These are phyloP conservation scores for Sporothrix pseudoabietina DNA, from an alignment of 2,329 filamentous ascomycete species.

Conservation along the genomic window DNA sequence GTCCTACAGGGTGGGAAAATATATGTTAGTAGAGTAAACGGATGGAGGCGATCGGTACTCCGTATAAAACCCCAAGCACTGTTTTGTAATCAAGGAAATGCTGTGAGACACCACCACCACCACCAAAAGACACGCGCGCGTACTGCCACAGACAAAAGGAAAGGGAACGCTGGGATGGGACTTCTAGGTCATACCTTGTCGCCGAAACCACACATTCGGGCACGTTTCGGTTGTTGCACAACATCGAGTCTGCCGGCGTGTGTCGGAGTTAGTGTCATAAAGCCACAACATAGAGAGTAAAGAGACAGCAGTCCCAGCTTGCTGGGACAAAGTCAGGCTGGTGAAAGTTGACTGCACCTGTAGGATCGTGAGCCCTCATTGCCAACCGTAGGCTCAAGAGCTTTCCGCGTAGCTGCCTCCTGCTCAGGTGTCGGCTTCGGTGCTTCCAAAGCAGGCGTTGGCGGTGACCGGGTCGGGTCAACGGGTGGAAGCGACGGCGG, in stretches of 20 bases:
- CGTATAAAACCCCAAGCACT: neutral
- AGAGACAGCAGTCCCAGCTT: neutral
- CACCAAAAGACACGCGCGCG: neutral
- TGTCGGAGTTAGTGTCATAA: constrained; percentile 24
- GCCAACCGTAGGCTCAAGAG: constrained; percentile 34
- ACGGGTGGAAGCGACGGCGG: constrained; percentile 11
- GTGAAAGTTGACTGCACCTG: constrained; percentile 27
- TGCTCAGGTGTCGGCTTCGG: constrained; percentile 33
- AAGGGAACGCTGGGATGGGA: constrained; percentile 25
- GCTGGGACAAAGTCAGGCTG: neutral
- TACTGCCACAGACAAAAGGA: neutral
- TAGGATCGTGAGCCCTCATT: constrained; percentile 34
- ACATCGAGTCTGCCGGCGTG: constrained; percentile 65
- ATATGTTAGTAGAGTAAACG: constrained; percentile 1
- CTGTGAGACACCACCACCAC: neutral
- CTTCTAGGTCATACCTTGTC: constrained; percentile 71
- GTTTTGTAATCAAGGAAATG: constrained; percentile 4
- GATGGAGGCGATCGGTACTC: neutral
- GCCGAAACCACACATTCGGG: constrained; percentile 98
- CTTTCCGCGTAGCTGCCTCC: constrained; percentile 34
- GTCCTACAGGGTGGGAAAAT: constrained; percentile 60
- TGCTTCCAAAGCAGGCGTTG: constrained; percentile 25
- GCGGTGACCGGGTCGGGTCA: constrained; percentile 26
- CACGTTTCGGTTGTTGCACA: constrained; percentile 86
- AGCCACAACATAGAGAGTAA: neutral